Evolutionary conservation across 164 flowering plant species (phyloP), one percentile per base, ranked within the genome.

Genomic region (Magnolia kwangsiensis): DNA sequence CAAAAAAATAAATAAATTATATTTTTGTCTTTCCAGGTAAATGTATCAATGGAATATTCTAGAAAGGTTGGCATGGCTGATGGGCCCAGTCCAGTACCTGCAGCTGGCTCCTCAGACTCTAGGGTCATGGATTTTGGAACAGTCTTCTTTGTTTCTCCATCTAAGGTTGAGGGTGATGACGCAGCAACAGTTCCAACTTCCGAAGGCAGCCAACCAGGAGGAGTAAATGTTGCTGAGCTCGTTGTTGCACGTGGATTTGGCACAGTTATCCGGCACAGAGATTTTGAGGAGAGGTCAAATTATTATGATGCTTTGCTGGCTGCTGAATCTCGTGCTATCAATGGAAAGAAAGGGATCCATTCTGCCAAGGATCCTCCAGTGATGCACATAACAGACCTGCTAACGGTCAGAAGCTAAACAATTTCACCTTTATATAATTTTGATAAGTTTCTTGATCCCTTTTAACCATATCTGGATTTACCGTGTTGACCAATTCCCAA

Each of bases 81-180:
- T 79, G 97, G 91, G 13, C 69, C 91, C 67, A 68, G 58, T 31
- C 50, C 73, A 20, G 79, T 81, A 71, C 85, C 87, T 24, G 55
- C 84, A 6, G 23, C 88, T 80, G 89, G 82, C 8, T 18, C 90
- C 69, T 79, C 87, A 37, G 98, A 93, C 76, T 81, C 95, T n/a
- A 94, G 97, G 79, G 85, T 89, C 67, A 90, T 96, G 97, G 98
- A 92, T 86, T 96, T 96, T 87, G 99, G 99, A 67, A 88, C 99
- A 2, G 93, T 96, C 65, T 94, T 94, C 84, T 82, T 95, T 50
- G 76, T 73, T 16, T 85, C 95, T 74, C 83, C 89, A 21, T 49
- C 83, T 4, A 91, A 91, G 80, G 88, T 51, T 76, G 95, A 89
- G 21, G 89, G 82, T 29, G 92, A 87, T 79, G 96, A 84, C 59